Evolutionary conservation across 2,329 filamentous ascomycete species (phyloP), one percentile per base, ranked within the genome.

Genomic region (Nothomitra cinnamomea): DNA sequence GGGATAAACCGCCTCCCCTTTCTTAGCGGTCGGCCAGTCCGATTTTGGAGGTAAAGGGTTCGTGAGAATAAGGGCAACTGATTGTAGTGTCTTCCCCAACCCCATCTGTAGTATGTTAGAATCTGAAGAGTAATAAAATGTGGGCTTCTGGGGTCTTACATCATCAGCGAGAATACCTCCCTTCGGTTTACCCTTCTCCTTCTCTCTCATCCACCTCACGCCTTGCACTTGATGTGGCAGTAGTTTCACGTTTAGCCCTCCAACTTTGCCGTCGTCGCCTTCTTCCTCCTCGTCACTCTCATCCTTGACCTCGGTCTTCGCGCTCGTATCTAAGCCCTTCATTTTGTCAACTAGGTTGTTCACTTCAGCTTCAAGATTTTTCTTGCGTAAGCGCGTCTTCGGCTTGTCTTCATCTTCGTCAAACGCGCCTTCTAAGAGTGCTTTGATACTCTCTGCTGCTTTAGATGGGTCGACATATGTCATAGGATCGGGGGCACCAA

Each of bases 161-260:
- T 98, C 92, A 62, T 98, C 92, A 17, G 92, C 92, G 36, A 98
- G 76, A 58, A 98, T 94, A 17, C 92, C 92, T 36, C 92, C 92
- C 61, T 94, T 92, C 28, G 90, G 88, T 56, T 85, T 80, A 1
- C 90, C 89, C 10, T 87, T 81, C 68, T 98, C 92, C 61, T 94
- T 87, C 56, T 89, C 85, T 54, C 78, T 83, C 87, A 98, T 95
- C 90, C 92, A 98, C 54, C 83, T 79, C 1, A 96, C 83, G 61
- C 92, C 92, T 54, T 95, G 87, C 13, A 95, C 80, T 67, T 98
- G 92, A 68, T 98, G 92, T 3, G 89, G 90, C 0, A 98, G 75
- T 1, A 98, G 75, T 62, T 85, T 89, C 56, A 96, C 87, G 54
- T 83, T 85, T 56, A 98, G 76, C 0, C 90, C 92, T 53, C 88